A percentile compares a stretch with the other conserved stretches of the same genome.
Evolutionary conservation across 306 rosid genomes (phyloP).

Genomic region (Corylus americana): DNA sequence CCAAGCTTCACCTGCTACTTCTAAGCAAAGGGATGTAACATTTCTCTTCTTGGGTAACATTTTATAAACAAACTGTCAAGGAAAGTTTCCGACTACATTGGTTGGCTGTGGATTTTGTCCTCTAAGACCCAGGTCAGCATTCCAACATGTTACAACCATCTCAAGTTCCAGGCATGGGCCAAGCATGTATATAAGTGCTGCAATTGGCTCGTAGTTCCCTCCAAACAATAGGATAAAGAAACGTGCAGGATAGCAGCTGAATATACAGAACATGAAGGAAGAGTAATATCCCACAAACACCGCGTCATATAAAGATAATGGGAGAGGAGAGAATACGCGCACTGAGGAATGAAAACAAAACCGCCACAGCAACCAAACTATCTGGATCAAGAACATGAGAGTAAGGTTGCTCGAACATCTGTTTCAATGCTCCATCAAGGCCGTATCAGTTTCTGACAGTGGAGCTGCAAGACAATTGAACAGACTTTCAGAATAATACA

Average conservation of each 20-base stretch:
- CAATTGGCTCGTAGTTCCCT: constrained; percentile 33
- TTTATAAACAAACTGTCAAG: constrained; percentile 21
- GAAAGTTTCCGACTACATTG: constrained; percentile 22
- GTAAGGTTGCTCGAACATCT: constrained; percentile 26
- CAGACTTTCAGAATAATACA: constrained; percentile 23
- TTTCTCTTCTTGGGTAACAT: constrained; percentile 18
- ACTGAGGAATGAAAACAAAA: constrained; percentile 35
- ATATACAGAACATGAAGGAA: constrained; percentile 36
- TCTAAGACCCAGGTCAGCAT: constrained; percentile 27
- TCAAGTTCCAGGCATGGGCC: constrained; percentile 29
- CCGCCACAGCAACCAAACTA: constrained; percentile 29
- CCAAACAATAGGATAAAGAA: constrained; percentile 24
- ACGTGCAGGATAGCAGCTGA: constrained; percentile 22
- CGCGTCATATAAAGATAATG: constrained; percentile 44
- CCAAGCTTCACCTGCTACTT: constrained; percentile 21
- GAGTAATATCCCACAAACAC: constrained; percentile 35
- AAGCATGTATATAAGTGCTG: constrained; percentile 31
- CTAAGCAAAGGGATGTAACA: constrained; percentile 16
- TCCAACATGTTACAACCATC: constrained; percentile 17
- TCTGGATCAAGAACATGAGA: constrained; percentile 13
- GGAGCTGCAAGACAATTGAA: constrained; percentile 74
- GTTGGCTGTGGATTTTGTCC: constrained; percentile 30
- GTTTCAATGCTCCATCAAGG: constrained; percentile 88
- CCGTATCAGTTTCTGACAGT: constrained; percentile 88
- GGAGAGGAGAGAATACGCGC: constrained; percentile 30